A percentile compares a stretch with the other conserved stretches of the same genome.
Conservation (phyloP, 371 early-diverging fungal genomes). For the Saksenaea vasiformis region DNA sequence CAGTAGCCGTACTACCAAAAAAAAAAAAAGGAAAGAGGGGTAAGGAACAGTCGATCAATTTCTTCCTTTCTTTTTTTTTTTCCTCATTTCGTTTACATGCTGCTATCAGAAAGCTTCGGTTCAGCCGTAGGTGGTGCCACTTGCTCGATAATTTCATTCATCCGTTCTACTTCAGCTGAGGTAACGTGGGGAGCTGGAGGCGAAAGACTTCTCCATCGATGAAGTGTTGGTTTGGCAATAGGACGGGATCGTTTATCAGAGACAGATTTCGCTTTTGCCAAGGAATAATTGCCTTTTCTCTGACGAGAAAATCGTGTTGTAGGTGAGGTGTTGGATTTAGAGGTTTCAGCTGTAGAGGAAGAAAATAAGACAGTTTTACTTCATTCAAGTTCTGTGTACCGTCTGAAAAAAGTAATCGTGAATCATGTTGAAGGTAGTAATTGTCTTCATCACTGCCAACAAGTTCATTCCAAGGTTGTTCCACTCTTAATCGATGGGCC, state of each 20-base stretch:
- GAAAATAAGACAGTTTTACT: neutral
- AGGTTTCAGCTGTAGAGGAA: neutral
- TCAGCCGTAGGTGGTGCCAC: neutral
- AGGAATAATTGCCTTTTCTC: neutral
- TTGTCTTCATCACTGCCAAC: neutral
- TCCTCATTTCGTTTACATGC: no score
- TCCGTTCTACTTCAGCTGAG: conserved; percentile 8
- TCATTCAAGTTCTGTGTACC: neutral
- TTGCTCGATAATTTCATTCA: conserved; percentile 6
- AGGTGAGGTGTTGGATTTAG: neutral
- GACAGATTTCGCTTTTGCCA: neutral
- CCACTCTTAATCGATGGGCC: neutral
- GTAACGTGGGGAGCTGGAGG: neutral
- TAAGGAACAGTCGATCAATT: neutral
- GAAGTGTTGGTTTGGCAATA: neutral
- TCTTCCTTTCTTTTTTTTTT: neutral
- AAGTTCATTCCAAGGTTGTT: neutral
- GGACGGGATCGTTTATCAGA: neutral
- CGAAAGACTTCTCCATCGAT: neutral
- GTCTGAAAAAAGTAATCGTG: neutral
- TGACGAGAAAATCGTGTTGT: neutral
- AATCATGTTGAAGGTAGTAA: conserved; percentile 1
- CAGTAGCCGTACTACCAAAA: neutral
- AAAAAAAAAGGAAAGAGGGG: no score
- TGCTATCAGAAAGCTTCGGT: neutral